These are phyloP conservation scores for Raphanus hybrid DNA, from an alignment of 441 rosid genomes.

Conservation along the genomic window DNA sequence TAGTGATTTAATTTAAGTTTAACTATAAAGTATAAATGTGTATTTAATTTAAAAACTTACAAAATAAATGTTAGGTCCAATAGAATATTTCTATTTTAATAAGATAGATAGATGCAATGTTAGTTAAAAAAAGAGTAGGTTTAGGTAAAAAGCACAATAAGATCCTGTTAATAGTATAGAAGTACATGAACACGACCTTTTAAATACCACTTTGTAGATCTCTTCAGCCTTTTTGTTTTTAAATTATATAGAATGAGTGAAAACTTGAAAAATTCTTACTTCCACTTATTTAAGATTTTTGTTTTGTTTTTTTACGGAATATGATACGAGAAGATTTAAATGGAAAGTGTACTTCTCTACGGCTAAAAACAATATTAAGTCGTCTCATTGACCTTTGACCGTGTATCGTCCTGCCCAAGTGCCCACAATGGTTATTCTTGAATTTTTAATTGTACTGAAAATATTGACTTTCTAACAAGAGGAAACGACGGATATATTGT, in stretches of 20 bases:
- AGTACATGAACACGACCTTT: background rate
- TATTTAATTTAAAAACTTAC: too few species aligned
- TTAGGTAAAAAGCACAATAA: too few species aligned
- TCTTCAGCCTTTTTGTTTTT: too few species aligned
- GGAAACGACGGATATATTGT: background rate
- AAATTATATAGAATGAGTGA: background rate
- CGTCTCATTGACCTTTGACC: constrained; percentile 1
- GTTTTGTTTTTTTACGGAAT: background rate
- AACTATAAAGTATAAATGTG: too few species aligned
- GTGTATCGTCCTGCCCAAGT: background rate
- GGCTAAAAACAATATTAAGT: background rate
- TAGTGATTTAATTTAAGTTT: too few species aligned
- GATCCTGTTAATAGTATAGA: too few species aligned
- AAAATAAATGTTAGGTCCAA: too few species aligned
- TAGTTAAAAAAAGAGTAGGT: too few species aligned
- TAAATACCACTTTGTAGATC: background rate
- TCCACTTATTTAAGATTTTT: background rate
- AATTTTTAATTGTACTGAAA: background rate
- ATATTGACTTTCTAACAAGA: background rate
- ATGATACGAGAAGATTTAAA: background rate
- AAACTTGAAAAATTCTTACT: background rate
- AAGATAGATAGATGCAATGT: too few species aligned
- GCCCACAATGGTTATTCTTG: constrained; percentile 1
- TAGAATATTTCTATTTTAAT: too few species aligned
- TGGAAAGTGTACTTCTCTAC: background rate